Evolutionary conservation across 768 basidiomycete species (phyloP), one percentile per base, ranked within the genome.

Genomic region (Podaxis sp.): DNA sequence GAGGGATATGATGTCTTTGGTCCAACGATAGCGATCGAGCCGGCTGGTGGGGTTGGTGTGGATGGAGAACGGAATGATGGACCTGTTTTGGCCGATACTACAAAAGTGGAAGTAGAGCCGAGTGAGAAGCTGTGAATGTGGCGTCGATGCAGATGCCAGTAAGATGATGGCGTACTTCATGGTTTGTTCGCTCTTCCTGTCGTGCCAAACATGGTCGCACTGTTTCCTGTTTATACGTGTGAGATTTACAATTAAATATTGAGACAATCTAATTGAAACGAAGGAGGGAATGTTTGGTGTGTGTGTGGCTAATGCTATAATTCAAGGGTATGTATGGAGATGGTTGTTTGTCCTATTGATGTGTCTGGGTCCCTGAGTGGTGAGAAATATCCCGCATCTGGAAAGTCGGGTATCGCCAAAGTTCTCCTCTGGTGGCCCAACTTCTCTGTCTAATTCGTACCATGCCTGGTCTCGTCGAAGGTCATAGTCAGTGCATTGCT

Each of bases 381-480:
- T 59, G 59, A 59, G 59, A 61, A 61, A 61, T 61, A 61, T 54
- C 50, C 59, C 59, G 25, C 46, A 59, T 59, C 38, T 23, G 59
- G 59, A 52, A 59, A 51, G 14, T 53, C 38, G 28, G 18, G 25
- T 47, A 53, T 18, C 42, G 23, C 28, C 11, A 35, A 21, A 18
- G 52, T 2, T 35, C 35, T n/a, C 5, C 59, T 25, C 23, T 25
- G 36, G 23, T 37, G 18, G 28, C 64, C 61, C 64, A 57, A 66
- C 66, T 61, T 68, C 63, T 62, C 56, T 65, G 44, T 48, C 54
- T 55, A 55, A 57, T 57, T 50, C 58, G 60, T 67, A 72, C 74
- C 66, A 85, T 87, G 83, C 68, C 78, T 66, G 75, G 71, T 66
- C 64, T 76, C 68, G 64, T 72, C 61, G 74, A 77, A 61, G 71